Conservation (phyloP, 139 green algal species). For the Chlamydomonas sp. region DNA sequence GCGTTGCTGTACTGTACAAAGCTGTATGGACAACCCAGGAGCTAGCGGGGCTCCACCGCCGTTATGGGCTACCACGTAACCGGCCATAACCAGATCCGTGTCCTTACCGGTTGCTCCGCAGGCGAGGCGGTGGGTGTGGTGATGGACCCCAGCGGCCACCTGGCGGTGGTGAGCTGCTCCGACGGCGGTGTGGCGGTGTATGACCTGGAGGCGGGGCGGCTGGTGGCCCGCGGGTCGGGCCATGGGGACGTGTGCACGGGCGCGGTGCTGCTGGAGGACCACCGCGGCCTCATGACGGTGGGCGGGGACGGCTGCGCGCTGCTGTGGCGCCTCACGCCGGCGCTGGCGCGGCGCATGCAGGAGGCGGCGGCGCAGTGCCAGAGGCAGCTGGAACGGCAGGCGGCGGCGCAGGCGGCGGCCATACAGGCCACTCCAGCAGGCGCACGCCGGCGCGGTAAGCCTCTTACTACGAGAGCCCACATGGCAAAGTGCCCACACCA, state of each 20-base stretch:
- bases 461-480: too few species aligned
- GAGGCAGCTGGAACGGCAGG: conserved; percentile 22
- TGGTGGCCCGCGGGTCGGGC: conserved; percentile 46
- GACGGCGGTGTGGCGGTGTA: conserved; percentile 60
- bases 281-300: conserved; percentile 22
- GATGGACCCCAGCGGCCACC: conserved; percentile 53
- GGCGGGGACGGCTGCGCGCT: conserved; percentile 64
- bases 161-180: conserved; percentile 46
- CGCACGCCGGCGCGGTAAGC: neutral
- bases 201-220: conserved; percentile 38
- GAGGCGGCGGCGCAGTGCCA: conserved; percentile 6
- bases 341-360: conserved; percentile 34
- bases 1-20: neutral
- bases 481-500: too few species aligned
- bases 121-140: conserved; percentile 50
- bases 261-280: conserved; percentile 24
- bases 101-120: neutral
- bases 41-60: too few species aligned
- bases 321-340: conserved; percentile 58
- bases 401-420: neutral
- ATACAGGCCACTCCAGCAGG: neutral
- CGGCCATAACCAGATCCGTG: too few species aligned
- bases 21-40: neutral
- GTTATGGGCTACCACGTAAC: too few species aligned
- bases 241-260: conserved; percentile 52